Conservation (phyloP, 2,329 filamentous ascomycete genomes). For the Colletotrichum siamense region DNA sequence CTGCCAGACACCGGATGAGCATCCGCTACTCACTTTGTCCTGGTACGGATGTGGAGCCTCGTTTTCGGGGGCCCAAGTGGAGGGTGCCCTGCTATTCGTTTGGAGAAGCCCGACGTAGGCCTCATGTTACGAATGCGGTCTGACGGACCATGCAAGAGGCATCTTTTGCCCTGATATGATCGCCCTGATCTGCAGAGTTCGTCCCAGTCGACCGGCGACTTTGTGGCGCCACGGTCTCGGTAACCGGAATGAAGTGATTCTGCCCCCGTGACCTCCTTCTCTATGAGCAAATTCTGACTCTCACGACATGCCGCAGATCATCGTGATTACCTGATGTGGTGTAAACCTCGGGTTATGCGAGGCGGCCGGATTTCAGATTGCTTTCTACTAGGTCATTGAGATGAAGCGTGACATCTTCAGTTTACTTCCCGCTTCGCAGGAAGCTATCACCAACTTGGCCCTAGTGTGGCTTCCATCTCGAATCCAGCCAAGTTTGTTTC, state of each 20-base stretch:
- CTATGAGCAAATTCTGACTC: not conserved
- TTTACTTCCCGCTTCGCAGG: not conserved
- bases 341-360: not conserved
- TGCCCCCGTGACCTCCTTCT: not conserved
- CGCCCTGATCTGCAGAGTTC: not conserved
- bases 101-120: not conserved
- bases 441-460: not conserved
- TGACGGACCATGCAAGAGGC: not conserved
- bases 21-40: not conserved
- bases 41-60: not conserved
- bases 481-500: not conserved
- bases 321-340: not conserved
- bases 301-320: not conserved
- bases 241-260: not conserved
- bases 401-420: not conserved
- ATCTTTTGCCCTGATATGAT: not conserved
- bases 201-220: not conserved
- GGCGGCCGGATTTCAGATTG: not conserved
- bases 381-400: not conserved
- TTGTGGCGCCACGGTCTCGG: not conserved
- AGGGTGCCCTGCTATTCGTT: not conserved
- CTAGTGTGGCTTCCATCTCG: not conserved
- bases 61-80: not conserved
- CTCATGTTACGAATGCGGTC: not conserved
- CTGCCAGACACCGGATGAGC: not conserved